Evolutionary conservation across 1,284 basidiomycete genomes (phyloP).

Genomic region (Melampsora americana): DNA sequence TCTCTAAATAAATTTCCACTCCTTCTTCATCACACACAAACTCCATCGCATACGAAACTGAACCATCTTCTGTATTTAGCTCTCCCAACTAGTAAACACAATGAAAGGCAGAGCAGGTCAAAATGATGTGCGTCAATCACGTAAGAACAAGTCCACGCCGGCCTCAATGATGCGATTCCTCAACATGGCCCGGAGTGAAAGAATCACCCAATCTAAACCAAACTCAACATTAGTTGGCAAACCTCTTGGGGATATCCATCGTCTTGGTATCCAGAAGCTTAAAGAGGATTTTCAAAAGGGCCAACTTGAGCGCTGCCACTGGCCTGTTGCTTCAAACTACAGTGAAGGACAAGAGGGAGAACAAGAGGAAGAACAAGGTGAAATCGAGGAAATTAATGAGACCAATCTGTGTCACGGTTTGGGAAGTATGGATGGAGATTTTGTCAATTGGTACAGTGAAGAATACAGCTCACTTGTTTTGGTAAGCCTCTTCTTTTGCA

Average conservation of each 20-base stretch:
- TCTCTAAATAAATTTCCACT: too few relatives aligned
- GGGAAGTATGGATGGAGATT: too few relatives aligned
- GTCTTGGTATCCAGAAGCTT: neutral
- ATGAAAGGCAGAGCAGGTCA: neutral
- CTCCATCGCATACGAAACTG: too few relatives aligned
- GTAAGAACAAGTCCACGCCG: neutral
- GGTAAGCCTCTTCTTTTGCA: too few relatives aligned
- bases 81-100: neutral
- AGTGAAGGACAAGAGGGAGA: too few relatives aligned
- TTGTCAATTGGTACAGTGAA: too few relatives aligned
- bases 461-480: too few relatives aligned
- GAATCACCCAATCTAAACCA: neutral
- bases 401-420: too few relatives aligned
- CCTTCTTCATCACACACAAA: too few relatives aligned
- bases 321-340: too few relatives aligned
- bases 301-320: neutral
- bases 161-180: conserved; percentile 2
- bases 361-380: too few relatives aligned
- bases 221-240: neutral
- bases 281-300: neutral
- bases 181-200: neutral
- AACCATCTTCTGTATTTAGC: neutral
- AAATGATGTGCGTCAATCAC: neutral
- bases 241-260: neutral
- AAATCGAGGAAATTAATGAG: too few relatives aligned